Evolutionary conservation across 106 monocot species (phyloP).

Genomic region (Allium cepa): DNA sequence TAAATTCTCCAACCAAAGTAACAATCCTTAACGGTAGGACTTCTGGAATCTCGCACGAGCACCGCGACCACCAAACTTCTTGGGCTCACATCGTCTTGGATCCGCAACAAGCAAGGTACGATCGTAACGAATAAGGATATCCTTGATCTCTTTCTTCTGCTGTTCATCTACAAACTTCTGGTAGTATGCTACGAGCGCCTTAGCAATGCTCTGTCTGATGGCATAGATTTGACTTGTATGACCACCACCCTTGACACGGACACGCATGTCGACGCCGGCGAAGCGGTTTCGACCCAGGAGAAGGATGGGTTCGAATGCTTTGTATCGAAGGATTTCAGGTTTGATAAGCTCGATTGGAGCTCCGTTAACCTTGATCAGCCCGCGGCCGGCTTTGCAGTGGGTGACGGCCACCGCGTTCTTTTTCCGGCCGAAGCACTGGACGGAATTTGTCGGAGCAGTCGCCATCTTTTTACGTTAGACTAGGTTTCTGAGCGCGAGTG

Average conservation of each 20-base stretch:
- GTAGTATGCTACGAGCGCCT: constrained; percentile 18
- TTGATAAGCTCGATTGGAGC: constrained; percentile 16
- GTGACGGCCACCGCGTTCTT: constrained; percentile 17
- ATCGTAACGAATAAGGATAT: constrained; percentile 16
- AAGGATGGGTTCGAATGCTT: constrained; percentile 17
- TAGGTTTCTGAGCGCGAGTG: too few relatives aligned
- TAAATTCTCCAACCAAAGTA: background rate
- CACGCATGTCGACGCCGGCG: constrained; percentile 15
- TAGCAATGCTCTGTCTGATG: constrained; percentile 18
- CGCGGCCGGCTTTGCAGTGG: constrained; percentile 11
- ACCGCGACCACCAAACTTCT: constrained; percentile 20
- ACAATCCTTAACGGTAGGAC: constrained; percentile 14
- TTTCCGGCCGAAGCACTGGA: constrained; percentile 18
- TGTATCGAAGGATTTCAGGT: constrained; percentile 20
- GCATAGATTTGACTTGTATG: constrained; percentile 17
- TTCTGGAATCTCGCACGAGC: constrained; percentile 20
- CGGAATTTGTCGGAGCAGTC: background rate
- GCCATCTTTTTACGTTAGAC: too few relatives aligned
- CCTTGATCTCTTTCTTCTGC: constrained; percentile 13
- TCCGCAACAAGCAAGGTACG: constrained; percentile 15
- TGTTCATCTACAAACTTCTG: constrained; percentile 21
- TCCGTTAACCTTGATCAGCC: constrained; percentile 19
- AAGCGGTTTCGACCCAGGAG: constrained; percentile 12
- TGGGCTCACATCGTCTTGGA: constrained; percentile 18
- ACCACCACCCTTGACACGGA: constrained; percentile 10